These are phyloP conservation scores for Suhomyces bribrorum DNA, from an alignment of 1,139 yeast species.

Conservation along the genomic window DNA sequence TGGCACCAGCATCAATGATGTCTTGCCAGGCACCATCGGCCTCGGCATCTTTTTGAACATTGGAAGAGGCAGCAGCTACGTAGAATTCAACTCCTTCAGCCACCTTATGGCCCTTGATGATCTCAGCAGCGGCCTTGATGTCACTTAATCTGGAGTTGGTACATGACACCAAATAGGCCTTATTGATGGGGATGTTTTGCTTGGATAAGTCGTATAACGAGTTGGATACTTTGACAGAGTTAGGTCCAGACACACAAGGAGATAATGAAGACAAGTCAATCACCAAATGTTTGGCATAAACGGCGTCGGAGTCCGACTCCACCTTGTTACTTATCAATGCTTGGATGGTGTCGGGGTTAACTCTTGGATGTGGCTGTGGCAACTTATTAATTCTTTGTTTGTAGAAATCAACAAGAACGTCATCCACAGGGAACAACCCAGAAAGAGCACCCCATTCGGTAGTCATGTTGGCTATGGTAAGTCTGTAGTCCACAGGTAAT, in stretches of 20 bases:
- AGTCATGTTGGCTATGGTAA: constrained; percentile 98
- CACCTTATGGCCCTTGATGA: constrained; percentile 75
- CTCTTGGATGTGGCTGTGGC: constrained; percentile 85
- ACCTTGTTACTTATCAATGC: constrained; percentile 46
- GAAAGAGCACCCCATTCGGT: constrained; percentile 99
- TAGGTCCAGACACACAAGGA: constrained; percentile 96
- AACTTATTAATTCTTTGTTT: constrained; percentile 61
- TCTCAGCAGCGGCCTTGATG: constrained; percentile 90
- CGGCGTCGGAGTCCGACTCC: constrained; percentile 72
- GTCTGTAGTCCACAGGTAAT: constrained; percentile 83
- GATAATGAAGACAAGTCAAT: constrained; percentile 81
- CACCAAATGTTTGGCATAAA: constrained; percentile 81
- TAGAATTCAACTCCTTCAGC: constrained; percentile 91
- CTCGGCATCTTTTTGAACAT: constrained; percentile 92
- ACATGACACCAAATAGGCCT: constrained; percentile 97
- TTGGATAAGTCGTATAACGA: constrained; percentile 73
- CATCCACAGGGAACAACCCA: constrained; percentile 93
- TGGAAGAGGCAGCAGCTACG: constrained; percentile 95
- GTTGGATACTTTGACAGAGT: constrained; percentile 88
- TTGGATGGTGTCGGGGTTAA: constrained; percentile 60
- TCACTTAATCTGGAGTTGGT: constrained; percentile 93
- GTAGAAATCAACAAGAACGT: constrained; percentile 75
- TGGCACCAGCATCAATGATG: constrained; percentile 89
- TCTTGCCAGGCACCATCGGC: constrained; percentile 89
- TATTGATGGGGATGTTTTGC: constrained; percentile 76